These are phyloP conservation scores for Notholithocarpus densiflorus DNA, from an alignment of 306 rosid species.

Conservation along the genomic window DNA sequence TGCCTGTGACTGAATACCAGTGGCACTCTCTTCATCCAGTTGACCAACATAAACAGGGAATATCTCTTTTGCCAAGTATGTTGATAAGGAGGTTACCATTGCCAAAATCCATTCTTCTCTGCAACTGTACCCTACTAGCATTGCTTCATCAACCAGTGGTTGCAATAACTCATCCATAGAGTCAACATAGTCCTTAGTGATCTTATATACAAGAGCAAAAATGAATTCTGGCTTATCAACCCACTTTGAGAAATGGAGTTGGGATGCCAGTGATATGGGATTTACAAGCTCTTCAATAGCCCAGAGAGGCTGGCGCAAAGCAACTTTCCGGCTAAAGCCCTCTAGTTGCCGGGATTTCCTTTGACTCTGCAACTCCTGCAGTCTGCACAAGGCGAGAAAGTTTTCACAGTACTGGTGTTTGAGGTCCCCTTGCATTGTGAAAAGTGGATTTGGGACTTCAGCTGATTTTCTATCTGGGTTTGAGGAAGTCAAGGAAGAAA, in stretches of 20 bases:
- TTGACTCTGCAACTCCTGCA: constrained; percentile 80
- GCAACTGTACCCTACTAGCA: constrained; percentile 80
- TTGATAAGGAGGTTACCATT: constrained; percentile 76
- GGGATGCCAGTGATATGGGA: constrained; percentile 78
- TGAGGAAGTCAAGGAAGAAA: constrained; percentile 47
- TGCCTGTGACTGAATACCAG: constrained; percentile 47
- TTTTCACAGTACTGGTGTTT: constrained; percentile 72
- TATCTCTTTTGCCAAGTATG: constrained; percentile 80
- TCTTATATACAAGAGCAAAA: constrained; percentile 82
- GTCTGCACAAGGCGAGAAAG: constrained; percentile 72
- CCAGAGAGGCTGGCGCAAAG: constrained; percentile 87
- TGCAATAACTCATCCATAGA: constrained; percentile 84
- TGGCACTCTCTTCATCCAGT: constrained; percentile 47
- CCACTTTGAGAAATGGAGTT: constrained; percentile 89
- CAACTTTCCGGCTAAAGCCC: constrained; percentile 52
- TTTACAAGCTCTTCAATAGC: constrained; percentile 95
- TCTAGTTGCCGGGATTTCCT: constrained; percentile 82
- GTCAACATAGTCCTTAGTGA: constrained; percentile 79
- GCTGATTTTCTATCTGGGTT: constrained; percentile 38
- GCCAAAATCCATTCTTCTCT: constrained; percentile 96
- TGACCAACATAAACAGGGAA: constrained; percentile 65
- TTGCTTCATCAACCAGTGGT: constrained; percentile 90
- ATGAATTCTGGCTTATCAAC: constrained; percentile 79
- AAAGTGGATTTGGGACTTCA: constrained; percentile 64
- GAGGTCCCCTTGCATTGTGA: constrained; percentile 74